Conservation (phyloP, 129 eudicot species). For the Lactuca saligna region DNA sequence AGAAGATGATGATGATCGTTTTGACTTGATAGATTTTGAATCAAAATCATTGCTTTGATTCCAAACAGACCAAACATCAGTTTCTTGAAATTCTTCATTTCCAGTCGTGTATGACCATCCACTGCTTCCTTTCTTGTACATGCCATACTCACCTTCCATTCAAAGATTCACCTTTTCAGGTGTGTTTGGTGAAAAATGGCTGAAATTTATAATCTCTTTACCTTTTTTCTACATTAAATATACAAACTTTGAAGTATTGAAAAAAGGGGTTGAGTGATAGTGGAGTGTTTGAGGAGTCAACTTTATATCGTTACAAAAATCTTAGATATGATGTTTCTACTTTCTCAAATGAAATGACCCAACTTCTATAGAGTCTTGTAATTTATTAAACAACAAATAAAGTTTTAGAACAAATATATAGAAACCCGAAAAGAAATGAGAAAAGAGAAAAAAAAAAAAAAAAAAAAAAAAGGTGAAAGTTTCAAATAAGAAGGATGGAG, state of each 20-base stretch:
- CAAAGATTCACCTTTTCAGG: slow-evolving; percentile 27
- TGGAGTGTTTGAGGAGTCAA: slow-evolving; percentile 23
- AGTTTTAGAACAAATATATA: background rate
- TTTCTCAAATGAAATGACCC: slow-evolving; percentile 34
- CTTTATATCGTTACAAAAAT: slow-evolving; percentile 25
- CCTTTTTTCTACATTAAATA: slow-evolving; percentile 17
- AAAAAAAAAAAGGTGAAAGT: no score
- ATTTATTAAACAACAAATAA: background rate
- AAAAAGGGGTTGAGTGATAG: slow-evolving; percentile 19
- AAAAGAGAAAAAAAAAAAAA: no score
- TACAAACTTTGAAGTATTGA: slow-evolving; percentile 7
- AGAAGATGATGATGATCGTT: slow-evolving; percentile 27
- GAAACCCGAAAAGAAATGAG: background rate
- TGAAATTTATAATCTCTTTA: slow-evolving; percentile 19
- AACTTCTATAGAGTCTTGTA: slow-evolving; percentile 20
- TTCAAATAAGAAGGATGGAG: background rate
- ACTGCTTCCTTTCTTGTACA: slow-evolving; percentile 58
- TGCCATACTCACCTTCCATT: slow-evolving; percentile 45
- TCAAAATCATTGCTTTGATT: slow-evolving; percentile 31
- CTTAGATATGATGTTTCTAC: slow-evolving; percentile 26
- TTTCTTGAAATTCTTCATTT: slow-evolving; percentile 68
- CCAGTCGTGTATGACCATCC: slow-evolving; percentile 54
- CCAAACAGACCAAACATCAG: slow-evolving; percentile 66
- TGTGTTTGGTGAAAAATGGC: slow-evolving; percentile 4
- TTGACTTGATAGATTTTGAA: slow-evolving; percentile 22